phyloP scores from a whole-genome alignment of 2,329 filamentous ascomycete species.

The Lasiodiplodia hormozganensis region DNA sequence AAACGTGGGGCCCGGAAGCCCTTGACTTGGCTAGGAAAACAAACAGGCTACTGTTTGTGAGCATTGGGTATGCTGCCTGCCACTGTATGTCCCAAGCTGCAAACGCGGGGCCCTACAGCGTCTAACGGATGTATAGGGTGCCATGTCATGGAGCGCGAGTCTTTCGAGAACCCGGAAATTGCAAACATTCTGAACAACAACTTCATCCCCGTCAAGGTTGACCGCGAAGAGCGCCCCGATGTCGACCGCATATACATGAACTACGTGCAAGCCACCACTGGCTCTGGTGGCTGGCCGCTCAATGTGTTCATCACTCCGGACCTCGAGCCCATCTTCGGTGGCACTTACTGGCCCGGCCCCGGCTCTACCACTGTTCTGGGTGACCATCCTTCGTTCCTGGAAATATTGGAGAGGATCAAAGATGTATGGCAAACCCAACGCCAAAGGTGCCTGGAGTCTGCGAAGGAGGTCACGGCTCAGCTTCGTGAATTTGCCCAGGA shows the following conservation, averaged over 20 bases:
- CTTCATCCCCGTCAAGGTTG: slow-evolving; percentile 91
- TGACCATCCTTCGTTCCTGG: slow-evolving; percentile 77
- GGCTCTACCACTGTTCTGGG: slow-evolving; percentile 58
- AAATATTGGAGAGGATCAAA: slow-evolving; percentile 79
- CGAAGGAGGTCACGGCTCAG: slow-evolving; percentile 80
- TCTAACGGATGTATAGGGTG: slow-evolving; percentile 48
- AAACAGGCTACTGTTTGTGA: slow-evolving; percentile 90
- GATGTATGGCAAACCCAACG: slow-evolving; percentile 83
- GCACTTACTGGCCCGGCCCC: slow-evolving; percentile 93
- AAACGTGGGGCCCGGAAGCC: slow-evolving; percentile 80
- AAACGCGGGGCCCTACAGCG: not conserved
- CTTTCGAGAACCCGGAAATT: slow-evolving; percentile 82
- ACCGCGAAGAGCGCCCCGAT: slow-evolving; percentile 92
- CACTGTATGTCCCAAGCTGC: slow-evolving; percentile 71
- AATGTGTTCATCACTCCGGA: slow-evolving; percentile 97
- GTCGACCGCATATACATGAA: slow-evolving; percentile 98
- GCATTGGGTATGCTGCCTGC: slow-evolving; percentile 93
- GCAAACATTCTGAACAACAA: slow-evolving; percentile 81
- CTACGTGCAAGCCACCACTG: slow-evolving; percentile 92
- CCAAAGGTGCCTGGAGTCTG: slow-evolving; percentile 80
- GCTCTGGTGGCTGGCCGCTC: slow-evolving; percentile 89
- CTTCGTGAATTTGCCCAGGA: slow-evolving; percentile 88
- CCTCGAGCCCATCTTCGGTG: slow-evolving; percentile 91
- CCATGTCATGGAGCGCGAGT: slow-evolving; percentile 92
- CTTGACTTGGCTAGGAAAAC: slow-evolving; percentile 77